A percentile compares a stretch with the other conserved stretches of the same genome.
Evolutionary conservation across 192 early-diverging fungal genomes (phyloP).

Genomic region (Umbelopsis isabellina): DNA sequence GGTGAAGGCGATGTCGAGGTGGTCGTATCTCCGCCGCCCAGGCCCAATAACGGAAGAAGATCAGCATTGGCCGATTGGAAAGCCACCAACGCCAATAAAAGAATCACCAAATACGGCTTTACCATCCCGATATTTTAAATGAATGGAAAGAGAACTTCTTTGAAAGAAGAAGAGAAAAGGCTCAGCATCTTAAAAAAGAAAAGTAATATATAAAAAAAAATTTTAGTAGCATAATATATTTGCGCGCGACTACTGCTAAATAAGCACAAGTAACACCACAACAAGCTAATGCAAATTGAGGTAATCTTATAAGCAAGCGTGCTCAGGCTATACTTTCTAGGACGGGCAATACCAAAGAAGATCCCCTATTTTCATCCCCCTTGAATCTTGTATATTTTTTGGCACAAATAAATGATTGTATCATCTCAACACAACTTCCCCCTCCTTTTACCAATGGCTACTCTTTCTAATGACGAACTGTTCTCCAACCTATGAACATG

Average conservation of each 20-base stretch:
- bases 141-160: conserved; percentile 11
- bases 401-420: not conserved
- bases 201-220: not conserved
- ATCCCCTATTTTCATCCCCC: not conserved
- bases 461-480: not conserved
- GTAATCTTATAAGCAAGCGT: not conserved
- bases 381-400: not conserved
- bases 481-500: not conserved
- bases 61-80: conserved; percentile 17
- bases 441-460: not conserved
- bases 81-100: conserved; percentile 14
- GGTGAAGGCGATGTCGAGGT: not conserved
- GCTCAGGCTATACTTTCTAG: not conserved
- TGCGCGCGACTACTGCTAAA: not conserved
- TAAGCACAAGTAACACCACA: too few relatives aligned
- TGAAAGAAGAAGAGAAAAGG: not conserved
- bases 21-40: not conserved
- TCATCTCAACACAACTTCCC: not conserved
- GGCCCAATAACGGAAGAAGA: conserved; percentile 19
- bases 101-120: not conserved
- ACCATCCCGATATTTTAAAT: not conserved
- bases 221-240: not conserved
- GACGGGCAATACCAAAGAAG: not conserved
- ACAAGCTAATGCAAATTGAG: not conserved
- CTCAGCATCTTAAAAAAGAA: not conserved